phyloP scores from a whole-genome alignment of 345 rosid genomes.

The Hevea brasiliensis region DNA sequence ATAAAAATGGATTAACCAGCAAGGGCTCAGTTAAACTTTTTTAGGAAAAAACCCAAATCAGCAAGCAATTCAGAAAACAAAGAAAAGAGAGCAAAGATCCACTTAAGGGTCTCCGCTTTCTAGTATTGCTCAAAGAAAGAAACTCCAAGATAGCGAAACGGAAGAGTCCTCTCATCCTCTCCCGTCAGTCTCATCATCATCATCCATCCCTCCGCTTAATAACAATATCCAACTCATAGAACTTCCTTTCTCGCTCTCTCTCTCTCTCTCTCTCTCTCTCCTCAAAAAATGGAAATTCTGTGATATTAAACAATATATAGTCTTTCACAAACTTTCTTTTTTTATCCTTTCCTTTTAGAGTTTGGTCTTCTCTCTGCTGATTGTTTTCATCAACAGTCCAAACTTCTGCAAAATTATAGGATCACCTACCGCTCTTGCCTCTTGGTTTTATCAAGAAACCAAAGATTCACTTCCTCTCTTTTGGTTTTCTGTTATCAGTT shows the following conservation, averaged over 20 bases:
- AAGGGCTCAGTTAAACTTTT: constrained; percentile 18
- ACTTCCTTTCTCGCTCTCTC: neutral
- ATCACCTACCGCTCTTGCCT: too few relatives aligned
- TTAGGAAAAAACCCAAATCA: constrained; percentile 10
- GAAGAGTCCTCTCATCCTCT: constrained; percentile 16
- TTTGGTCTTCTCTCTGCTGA: too few relatives aligned
- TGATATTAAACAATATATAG: constrained; percentile 10
- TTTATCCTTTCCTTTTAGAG: neutral
- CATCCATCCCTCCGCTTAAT: neutral
- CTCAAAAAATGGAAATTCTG: constrained; percentile 28
- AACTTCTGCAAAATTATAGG: too few relatives aligned
- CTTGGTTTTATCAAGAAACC: too few relatives aligned
- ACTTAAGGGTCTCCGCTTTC: neutral
- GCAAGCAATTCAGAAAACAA: constrained; percentile 16
- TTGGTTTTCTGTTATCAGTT: neutral
- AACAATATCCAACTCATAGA: too few relatives aligned
- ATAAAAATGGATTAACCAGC: neutral
- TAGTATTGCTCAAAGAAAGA: constrained; percentile 24
- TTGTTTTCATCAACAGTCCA: neutral
- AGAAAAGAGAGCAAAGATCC: neutral
- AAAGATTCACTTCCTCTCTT: neutral
- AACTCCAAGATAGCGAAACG: constrained; percentile 6
- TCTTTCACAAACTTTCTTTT: neutral
- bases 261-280: neutral
- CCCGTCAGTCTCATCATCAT: constrained; percentile 31